Percentiles rank a stretch among this genome's conserved stretches.
Evolutionary conservation across 202 grass and related monocot species (phyloP).

Genomic region (Schoenoplectus triqueter): DNA sequence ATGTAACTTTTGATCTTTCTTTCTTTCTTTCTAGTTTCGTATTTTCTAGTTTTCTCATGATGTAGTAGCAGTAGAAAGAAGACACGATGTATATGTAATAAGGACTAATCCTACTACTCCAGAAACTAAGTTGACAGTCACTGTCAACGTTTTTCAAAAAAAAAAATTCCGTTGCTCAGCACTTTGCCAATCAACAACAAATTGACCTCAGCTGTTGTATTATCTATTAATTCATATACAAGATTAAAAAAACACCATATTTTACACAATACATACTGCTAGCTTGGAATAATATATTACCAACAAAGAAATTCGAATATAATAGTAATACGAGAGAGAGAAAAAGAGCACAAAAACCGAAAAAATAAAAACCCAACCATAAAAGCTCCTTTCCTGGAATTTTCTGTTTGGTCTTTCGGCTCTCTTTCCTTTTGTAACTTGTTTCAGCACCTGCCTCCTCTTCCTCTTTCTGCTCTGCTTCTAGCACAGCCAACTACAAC

Average conservation of each 20-base stretch:
- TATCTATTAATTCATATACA: not conserved
- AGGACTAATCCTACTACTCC: too few relatives aligned
- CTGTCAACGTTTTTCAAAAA: too few relatives aligned
- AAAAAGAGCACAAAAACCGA: not conserved
- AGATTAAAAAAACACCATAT: not conserved
- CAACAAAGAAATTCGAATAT: not conserved
- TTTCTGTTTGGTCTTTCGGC: constrained; percentile 73
- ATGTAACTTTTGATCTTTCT: too few relatives aligned
- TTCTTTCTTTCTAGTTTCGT: too few relatives aligned
- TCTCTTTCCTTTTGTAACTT: constrained; percentile 60
- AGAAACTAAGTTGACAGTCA: too few relatives aligned
- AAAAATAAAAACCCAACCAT: not conserved
- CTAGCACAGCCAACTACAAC: constrained; percentile 75
- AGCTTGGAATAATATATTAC: not conserved
- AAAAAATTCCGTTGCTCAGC: too few relatives aligned
- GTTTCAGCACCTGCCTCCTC: constrained; percentile 71
- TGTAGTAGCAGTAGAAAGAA: too few relatives aligned
- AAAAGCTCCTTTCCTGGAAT: constrained; percentile 49
- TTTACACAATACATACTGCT: not conserved
- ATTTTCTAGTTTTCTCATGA: too few relatives aligned
- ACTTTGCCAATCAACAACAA: too few relatives aligned
- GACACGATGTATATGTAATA: too few relatives aligned
- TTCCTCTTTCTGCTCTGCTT: constrained; percentile 88
- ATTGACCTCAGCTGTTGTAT: not conserved
- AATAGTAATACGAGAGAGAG: not conserved